Evolutionary conservation across 257 asterid genomes (phyloP).

Genomic region (Cinchona pubescens): DNA sequence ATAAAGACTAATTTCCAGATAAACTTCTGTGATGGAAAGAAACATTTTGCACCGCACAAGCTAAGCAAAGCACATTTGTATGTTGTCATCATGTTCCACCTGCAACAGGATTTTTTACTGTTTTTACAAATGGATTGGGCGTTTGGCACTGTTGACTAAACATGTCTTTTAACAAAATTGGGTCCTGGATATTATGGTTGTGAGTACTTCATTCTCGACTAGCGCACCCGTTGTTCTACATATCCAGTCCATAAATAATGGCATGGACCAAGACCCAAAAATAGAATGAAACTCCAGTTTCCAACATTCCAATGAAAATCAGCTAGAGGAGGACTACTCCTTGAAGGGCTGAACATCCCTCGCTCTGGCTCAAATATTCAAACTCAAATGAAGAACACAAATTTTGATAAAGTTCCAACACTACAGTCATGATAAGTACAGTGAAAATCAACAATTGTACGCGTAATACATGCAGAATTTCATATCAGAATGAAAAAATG

Average conservation of each 20-base stretch:
- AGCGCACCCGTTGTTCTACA: too few species aligned
- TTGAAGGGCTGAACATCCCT: too few species aligned
- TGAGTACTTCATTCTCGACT: too few species aligned
- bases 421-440: too few species aligned
- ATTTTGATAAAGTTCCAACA: neutral
- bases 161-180: too few species aligned
- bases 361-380: neutral
- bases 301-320: neutral
- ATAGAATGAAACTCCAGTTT: neutral
- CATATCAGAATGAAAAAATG: neutral
- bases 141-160: too few species aligned
- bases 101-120: neutral
- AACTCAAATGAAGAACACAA: neutral
- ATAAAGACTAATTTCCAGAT: neutral
- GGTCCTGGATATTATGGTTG: too few species aligned
- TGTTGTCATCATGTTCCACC: neutral
- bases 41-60: neutral
- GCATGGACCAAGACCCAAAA: neutral
- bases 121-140: too few species aligned
- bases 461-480: neutral
- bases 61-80: neutral
- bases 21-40: neutral
- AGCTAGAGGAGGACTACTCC: too few species aligned
- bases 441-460: neutral
- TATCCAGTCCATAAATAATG: too few species aligned